Percentiles rank a stretch among this genome's conserved stretches.
Evolutionary conservation across 2,329 filamentous ascomycete genomes (phyloP).

Genomic region (Rhynchosporium graminicola): DNA sequence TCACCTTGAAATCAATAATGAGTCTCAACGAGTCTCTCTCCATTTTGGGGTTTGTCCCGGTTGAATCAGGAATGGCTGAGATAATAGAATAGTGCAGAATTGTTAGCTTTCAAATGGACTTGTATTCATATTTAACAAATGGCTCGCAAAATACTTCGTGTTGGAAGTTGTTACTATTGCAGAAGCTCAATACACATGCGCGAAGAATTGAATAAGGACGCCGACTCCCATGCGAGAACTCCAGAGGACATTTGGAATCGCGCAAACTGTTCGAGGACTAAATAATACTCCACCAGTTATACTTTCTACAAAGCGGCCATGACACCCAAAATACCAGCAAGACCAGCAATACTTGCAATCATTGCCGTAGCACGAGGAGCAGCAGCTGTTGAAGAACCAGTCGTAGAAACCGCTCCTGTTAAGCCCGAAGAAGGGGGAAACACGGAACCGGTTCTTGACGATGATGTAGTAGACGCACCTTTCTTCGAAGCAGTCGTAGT

Average conservation of each 20-base stretch:
- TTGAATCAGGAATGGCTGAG: no score
- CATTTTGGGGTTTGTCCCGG: no score
- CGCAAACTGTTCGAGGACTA: neutral
- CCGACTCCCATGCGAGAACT: neutral
- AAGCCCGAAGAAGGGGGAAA: neutral
- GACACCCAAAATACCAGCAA: slow-evolving; percentile 18
- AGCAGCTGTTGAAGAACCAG: slow-evolving; percentile 13
- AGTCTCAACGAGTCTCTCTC: no score
- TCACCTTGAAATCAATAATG: no score
- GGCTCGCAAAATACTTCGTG: no score
- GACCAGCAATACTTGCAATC: slow-evolving; percentile 17
- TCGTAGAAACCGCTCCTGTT: slow-evolving; percentile 7
- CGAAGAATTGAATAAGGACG: no score
- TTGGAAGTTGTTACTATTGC: no score
- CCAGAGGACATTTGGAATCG: neutral
- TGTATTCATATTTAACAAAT: no score
- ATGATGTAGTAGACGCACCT: neutral
- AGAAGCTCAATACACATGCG: no score
- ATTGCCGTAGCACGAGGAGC: slow-evolving; percentile 14
- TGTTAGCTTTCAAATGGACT: no score
- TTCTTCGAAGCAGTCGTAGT: neutral
- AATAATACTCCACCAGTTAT: neutral
- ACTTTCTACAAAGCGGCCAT: slow-evolving; percentile 9
- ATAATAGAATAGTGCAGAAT: no score
- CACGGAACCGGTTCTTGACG: neutral